Base-by-base conservation (phyloP, 1,139 yeast species). In the Eremothecium cymbalariae region DNA sequence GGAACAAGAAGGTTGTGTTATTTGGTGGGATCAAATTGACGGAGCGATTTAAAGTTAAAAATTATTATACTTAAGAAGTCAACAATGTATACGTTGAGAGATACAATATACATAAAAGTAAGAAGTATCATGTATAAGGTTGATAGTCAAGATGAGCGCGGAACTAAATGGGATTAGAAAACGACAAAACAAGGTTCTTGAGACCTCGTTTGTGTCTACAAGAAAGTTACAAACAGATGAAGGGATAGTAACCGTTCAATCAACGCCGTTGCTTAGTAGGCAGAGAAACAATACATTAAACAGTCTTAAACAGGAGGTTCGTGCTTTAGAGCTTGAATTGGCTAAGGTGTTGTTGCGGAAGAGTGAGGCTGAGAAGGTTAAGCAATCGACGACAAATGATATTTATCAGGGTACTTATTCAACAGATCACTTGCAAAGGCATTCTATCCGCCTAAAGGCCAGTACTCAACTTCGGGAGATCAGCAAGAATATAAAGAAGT, bases 321-420 rank as follows among this genome's bases (percentile, higher is more conserved):
- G 38, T 26, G 47, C 48, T 6, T 28, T 52, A 12, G 48, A 51
- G 24, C 46, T 42, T 22, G 53, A 50, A 33, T 33, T 57, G 18
- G 31, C 32, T 9, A 42, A 43, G 12, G 41, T 43, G 7, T 45
- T 46, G 20, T 49, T 41, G 26, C 46, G 46, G 28, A 54, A 50
- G 33, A 48, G 43, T 7, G 49, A 51, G 18, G 43, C 46, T 8
- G 55, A 53, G 33, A 45, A 42, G 30, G 32, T 51, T 11, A 42
- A 49, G 32, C 43, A 49, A 31, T 39, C 57, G 4, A 44, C 58
- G 8, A 44, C 54, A 1, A 38, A 39, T 21, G 58, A 53, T 31
- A 56, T 57, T 4, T 55, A 50, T 38, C 46, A 54, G 12, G 60
- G 59, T 14, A 45, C 49, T 5, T 57, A 57, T 28, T 55, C 60